A percentile compares a stretch with the other conserved stretches of the same genome.
Evolutionary conservation across 2,329 filamentous ascomycete genomes (phyloP).

Genomic region (Fusarium marasasianum): DNA sequence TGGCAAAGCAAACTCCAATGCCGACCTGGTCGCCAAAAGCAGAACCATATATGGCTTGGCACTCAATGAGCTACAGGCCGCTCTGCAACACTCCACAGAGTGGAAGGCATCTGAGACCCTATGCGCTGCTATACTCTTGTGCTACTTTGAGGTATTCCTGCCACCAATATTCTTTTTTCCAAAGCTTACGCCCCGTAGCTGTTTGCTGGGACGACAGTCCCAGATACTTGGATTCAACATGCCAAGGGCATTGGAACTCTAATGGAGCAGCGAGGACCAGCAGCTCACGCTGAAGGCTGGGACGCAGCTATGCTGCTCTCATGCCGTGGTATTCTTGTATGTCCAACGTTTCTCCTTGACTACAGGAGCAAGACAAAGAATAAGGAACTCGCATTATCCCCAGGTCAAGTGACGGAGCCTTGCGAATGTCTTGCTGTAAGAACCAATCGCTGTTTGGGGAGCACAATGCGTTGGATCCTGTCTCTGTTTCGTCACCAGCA

Average conservation of each 20-base stretch:
- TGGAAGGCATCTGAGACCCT: conserved; percentile 55
- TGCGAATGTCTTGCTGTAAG: not conserved
- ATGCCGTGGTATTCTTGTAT: conserved; percentile 50
- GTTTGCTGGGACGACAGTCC: conserved; percentile 52
- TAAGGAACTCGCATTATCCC: conserved; percentile 18
- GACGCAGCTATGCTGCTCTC: conserved; percentile 52
- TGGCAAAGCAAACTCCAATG: conserved; percentile 48
- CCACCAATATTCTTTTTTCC: not conserved
- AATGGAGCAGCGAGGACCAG: conserved; percentile 52
- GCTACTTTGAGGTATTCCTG: conserved; percentile 50
- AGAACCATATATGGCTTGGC: conserved; percentile 51
- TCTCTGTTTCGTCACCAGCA: conserved; percentile 31
- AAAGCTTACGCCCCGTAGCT: conserved; percentile 43
- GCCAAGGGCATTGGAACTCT: conserved; percentile 51
- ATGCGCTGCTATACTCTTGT: conserved; percentile 53
- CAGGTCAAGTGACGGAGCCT: conserved; percentile 27
- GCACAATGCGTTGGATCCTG: conserved; percentile 4
- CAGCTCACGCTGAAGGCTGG: conserved; percentile 47
- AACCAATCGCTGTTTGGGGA: conserved; percentile 4
- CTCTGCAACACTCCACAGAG: conserved; percentile 49
- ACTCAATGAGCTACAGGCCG: conserved; percentile 48
- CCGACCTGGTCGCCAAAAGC: conserved; percentile 47
- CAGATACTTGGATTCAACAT: conserved; percentile 52
- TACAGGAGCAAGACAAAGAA: not conserved
- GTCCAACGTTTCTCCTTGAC: conserved; percentile 25